A percentile compares a stretch with the other conserved stretches of the same genome.
Evolutionary conservation across 495 filamentous ascomycete genomes (phyloP).

Genomic region (Aspergillus saccharolyticus): DNA sequence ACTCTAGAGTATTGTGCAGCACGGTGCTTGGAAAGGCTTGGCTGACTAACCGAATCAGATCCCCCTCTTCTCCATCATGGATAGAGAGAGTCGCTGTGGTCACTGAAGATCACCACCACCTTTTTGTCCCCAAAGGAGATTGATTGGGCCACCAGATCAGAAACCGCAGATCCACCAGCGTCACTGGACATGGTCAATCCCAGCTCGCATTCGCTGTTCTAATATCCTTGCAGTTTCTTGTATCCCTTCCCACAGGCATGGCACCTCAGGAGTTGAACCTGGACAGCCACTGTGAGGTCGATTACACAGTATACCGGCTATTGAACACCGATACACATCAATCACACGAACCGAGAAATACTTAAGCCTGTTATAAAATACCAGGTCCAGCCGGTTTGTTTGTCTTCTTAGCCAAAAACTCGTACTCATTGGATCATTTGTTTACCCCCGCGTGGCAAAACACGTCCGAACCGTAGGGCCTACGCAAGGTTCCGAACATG

Average conservation of each 20-base stretch:
- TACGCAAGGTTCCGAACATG: background rate
- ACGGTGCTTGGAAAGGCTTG: background rate
- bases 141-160: background rate
- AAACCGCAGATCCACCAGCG: background rate
- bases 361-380: no score
- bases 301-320: no score
- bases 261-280: no score
- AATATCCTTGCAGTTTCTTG: background rate
- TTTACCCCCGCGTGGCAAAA: background rate
- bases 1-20: background rate
- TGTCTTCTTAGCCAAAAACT: no score
- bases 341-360: no score
- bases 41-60: slow-evolving; percentile 8
- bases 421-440: background rate
- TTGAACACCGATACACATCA: no score
- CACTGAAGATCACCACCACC: background rate
- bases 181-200: background rate
- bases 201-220: background rate
- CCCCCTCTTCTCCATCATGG: background rate
- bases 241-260: background rate
- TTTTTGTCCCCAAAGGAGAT: no score
- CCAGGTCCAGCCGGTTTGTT: no score
- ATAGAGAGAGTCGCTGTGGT: background rate
- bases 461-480: background rate
- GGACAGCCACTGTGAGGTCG: no score